Conservation (phyloP, 1,284 basidiomycete species). For the Cystobasidium sp. region DNA sequence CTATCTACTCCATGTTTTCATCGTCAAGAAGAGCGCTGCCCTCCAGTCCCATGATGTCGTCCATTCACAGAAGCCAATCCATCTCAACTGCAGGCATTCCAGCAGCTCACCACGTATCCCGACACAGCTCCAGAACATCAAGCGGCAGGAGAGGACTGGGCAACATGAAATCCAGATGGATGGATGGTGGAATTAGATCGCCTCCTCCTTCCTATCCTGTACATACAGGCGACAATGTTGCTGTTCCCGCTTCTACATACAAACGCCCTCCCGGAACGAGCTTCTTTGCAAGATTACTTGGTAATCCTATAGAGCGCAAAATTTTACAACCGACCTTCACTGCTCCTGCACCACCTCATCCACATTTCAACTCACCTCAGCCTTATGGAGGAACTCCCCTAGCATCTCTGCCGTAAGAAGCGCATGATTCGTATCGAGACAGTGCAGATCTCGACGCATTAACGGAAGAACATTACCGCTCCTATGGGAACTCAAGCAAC, state of each 20-base stretch:
- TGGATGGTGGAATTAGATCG: not conserved
- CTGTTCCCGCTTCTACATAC: not conserved
- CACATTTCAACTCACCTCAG: not conserved
- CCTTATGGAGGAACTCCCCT: not conserved
- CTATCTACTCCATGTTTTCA: slow-evolving; percentile 20
- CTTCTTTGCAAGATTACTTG: slow-evolving; percentile 17
- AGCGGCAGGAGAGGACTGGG: not conserved
- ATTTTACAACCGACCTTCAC: not conserved
- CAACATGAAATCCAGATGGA: not conserved
- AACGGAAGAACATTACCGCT: not conserved
- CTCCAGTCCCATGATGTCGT: slow-evolving; percentile 26
- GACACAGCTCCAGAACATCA: not conserved
- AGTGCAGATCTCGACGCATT: not conserved
- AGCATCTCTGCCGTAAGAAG: not conserved
- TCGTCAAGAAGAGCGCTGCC: not conserved
- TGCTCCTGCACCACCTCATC: not conserved
- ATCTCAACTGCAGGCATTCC: not conserved
- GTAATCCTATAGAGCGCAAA: slow-evolving; percentile 8
- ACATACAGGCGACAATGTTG: not conserved
- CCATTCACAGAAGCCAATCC: not conserved
- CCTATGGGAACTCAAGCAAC: not conserved
- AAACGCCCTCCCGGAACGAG: slow-evolving; percentile 22
- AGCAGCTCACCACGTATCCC: not conserved
- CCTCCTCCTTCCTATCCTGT: slow-evolving; percentile 4
- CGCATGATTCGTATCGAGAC: not conserved